phyloP scores from a whole-genome alignment of 2,329 filamentous ascomycete genomes.

The Thermomyces lanuginosus region DNA sequence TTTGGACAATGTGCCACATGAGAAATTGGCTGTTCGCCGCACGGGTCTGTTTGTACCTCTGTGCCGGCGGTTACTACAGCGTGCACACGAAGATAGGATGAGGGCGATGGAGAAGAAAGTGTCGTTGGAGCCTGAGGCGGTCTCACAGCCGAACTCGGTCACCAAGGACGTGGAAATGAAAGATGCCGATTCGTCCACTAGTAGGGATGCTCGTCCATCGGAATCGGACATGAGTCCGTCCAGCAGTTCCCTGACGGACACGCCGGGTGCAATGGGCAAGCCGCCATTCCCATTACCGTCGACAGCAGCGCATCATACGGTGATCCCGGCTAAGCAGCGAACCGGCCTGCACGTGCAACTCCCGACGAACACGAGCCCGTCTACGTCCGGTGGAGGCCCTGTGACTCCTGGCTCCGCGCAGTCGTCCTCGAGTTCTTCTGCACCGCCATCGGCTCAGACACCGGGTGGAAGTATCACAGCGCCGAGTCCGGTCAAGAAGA shows the following conservation, averaged over 20 bases:
- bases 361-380: conserved; percentile 13
- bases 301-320: conserved; percentile 22
- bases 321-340: conserved; percentile 12
- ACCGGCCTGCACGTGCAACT: conserved; percentile 15
- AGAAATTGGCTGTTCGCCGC: conserved; percentile 19
- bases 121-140: conserved; percentile 1
- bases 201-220: too few species aligned
- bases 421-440: conserved; percentile 15
- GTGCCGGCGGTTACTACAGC: conserved; percentile 23
- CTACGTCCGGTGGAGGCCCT: conserved; percentile 15
- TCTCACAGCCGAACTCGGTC: conserved; percentile 3
- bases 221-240: conserved; percentile 12
- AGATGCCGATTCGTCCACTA: too few species aligned
- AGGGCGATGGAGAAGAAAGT: conserved; percentile 5
- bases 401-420: conserved; percentile 14
- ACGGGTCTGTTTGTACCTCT: conserved; percentile 8
- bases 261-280: conserved; percentile 3
- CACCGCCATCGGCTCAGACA: conserved; percentile 11
- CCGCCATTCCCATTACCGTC: conserved; percentile 21
- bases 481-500: conserved; percentile 35
- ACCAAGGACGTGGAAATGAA: conserved; percentile 31
- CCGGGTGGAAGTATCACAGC: conserved; percentile 19
- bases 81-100: conserved; percentile 25
- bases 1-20: too few species aligned
- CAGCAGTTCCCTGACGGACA: conserved; percentile 6